These are phyloP conservation scores for Euphorbia pulcherrima DNA, from an alignment of 345 rosid genomes.

Conservation along the genomic window DNA sequence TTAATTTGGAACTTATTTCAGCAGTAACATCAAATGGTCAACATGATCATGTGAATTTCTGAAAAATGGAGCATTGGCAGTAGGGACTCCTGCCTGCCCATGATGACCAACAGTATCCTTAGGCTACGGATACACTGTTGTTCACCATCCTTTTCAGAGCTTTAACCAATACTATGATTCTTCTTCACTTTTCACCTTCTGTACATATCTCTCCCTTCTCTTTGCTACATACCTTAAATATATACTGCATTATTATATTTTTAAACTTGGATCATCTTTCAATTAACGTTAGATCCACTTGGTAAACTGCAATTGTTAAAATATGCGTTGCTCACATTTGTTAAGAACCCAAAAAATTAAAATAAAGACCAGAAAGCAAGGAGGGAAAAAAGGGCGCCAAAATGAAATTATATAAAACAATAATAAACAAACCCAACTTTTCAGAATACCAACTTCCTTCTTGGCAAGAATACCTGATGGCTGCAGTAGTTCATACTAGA, in stretches of 20 bases:
- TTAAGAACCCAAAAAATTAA: slow-evolving; percentile 4
- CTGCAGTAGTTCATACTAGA: slow-evolving; percentile 25
- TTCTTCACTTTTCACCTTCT: neutral
- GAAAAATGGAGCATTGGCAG: neutral
- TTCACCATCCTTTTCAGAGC: slow-evolving; percentile 10
- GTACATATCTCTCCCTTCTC: no score
- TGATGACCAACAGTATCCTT: slow-evolving; percentile 7
- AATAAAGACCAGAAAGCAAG: neutral
- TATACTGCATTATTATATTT: no score
- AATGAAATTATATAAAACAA: neutral
- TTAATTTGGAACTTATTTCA: neutral
- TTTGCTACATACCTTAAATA: no score
- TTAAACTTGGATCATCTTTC: slow-evolving; percentile 10
- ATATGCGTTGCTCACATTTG: slow-evolving; percentile 17
- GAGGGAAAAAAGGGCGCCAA: slow-evolving; percentile 14
- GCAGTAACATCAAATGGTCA: neutral
- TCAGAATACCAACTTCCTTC: slow-evolving; percentile 76
- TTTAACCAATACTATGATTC: neutral
- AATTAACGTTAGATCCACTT: slow-evolving; percentile 31
- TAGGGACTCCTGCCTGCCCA: neutral
- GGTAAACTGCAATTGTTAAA: slow-evolving; percentile 23
- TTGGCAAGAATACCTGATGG: slow-evolving; percentile 23
- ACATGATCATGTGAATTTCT: neutral
- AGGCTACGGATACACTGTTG: neutral
- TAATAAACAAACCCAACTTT: neutral